phyloP scores from a whole-genome alignment of 371 early-diverging fungal species.

The Parasitella parasitica region DNA sequence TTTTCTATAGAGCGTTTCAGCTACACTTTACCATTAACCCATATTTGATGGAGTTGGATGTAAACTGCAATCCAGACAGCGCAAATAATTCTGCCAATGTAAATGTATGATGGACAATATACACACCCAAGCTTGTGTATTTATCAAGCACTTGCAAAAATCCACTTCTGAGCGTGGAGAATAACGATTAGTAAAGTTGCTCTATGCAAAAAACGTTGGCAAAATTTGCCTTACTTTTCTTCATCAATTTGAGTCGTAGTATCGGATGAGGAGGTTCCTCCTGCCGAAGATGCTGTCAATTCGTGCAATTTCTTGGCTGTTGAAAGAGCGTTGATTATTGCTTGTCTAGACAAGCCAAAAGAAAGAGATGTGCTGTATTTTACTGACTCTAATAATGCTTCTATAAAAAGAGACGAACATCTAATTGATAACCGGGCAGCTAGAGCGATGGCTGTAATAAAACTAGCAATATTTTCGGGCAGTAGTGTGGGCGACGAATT shows the following conservation, averaged over 20 bases:
- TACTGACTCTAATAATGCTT: conserved; percentile 61
- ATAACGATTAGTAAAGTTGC: background rate
- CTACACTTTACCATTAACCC: conserved; percentile 63
- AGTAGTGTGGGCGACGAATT: conserved; percentile 38
- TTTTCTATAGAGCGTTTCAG: background rate
- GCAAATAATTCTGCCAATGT: conserved; percentile 81
- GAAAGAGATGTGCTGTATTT: conserved; percentile 62
- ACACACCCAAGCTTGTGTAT: conserved; percentile 71
- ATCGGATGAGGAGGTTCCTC: background rate
- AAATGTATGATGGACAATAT: conserved; percentile 70
- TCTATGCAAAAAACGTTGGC: background rate
- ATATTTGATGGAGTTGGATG: conserved; percentile 68
- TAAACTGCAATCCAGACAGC: conserved; percentile 75
- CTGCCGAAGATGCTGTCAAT: conserved; percentile 25
- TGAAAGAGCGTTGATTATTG: conserved; percentile 55
- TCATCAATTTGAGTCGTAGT: background rate
- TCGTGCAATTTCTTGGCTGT: conserved; percentile 57
- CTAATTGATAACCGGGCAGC: conserved; percentile 46
- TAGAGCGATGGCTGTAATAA: conserved; percentile 40
- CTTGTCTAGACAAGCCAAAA: conserved; percentile 57
- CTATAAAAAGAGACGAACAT: conserved; percentile 40
- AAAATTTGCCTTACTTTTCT: conserved; percentile 13
- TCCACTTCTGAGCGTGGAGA: conserved; percentile 28
- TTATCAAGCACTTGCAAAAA: conserved; percentile 66
- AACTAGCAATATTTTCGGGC: conserved; percentile 44